A percentile compares a stretch with the other conserved stretches of the same genome.
Conservation (phyloP, 139 green algal genomes). For the Chlorella sp. region DNA sequence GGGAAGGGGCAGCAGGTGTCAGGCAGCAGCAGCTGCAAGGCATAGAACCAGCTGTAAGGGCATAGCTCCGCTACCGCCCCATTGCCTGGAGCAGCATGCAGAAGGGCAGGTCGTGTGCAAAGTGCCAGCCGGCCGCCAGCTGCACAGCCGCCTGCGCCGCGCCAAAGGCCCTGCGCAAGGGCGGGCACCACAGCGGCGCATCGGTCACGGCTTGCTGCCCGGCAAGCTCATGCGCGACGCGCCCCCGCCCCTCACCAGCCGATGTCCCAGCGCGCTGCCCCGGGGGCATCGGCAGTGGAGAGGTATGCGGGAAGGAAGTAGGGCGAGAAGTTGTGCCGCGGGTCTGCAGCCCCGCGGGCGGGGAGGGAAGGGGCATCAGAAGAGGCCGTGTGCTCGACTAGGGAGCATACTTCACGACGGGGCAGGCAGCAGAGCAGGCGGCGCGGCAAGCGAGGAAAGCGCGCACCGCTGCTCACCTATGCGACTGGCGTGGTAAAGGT, state of each 20-base stretch:
- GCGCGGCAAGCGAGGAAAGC: no score
- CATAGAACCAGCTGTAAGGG: no score
- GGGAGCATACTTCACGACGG: no score
- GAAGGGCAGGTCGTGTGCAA: conserved; percentile 31
- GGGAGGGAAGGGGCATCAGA: no score
- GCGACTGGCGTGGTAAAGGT: conserved; percentile 82
- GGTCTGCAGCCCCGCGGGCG: no score
- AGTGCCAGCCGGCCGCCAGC: conserved; percentile 1
- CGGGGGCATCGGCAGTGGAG: background rate
- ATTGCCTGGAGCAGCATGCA: conserved; percentile 73
- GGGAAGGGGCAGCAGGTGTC: no score
- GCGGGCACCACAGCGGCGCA: background rate
- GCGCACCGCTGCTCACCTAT: no score
- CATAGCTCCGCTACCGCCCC: no score
- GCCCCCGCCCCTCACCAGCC: conserved; percentile 17
- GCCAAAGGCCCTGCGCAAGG: conserved; percentile 4
- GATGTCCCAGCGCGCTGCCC: conserved; percentile 3
- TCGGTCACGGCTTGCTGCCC: background rate
- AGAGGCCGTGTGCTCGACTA: no score
- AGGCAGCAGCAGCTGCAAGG: no score
- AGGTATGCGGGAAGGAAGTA: conserved; percentile 90
- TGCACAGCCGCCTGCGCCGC: conserved; percentile 5
- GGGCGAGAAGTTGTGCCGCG: conserved; percentile 92
- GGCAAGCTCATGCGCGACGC: background rate
- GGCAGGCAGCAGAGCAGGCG: no score